Percentiles rank a stretch among this genome's conserved stretches.
These are phyloP conservation scores for Trichocladium uniseriatum DNA, from an alignment of 495 filamentous ascomycete genomes.

Conservation along the genomic window DNA sequence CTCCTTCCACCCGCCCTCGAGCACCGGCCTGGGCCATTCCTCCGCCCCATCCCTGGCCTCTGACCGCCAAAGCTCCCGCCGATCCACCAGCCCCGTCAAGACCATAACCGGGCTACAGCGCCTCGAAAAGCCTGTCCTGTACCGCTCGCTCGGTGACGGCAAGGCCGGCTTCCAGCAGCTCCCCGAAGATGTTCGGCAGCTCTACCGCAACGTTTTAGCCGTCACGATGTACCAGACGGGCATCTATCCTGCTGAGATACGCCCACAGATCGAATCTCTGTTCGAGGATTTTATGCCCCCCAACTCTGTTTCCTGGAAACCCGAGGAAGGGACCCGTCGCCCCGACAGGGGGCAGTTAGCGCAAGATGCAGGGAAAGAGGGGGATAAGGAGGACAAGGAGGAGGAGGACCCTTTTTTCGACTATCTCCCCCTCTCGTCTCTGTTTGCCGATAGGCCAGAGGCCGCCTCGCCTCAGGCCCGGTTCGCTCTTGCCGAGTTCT, in stretches of 20 bases:
- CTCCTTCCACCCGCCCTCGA: background rate
- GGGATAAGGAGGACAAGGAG: background rate
- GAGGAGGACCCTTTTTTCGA: constrained; percentile 3
- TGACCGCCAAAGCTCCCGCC: constrained; percentile 2
- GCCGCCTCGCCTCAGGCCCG: background rate
- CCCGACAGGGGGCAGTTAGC: background rate
- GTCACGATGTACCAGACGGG: constrained; percentile 1
- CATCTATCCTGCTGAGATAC: constrained; percentile 6
- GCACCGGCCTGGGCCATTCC: background rate
- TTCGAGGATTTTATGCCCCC: background rate
- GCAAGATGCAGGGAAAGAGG: too few relatives aligned
- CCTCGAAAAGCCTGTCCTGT: constrained; percentile 5
- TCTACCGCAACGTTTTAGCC: background rate
- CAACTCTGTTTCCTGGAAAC: background rate
- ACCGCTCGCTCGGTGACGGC: background rate
- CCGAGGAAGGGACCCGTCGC: background rate
- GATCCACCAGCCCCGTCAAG: constrained; percentile 7
- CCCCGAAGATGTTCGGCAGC: constrained; percentile 4
- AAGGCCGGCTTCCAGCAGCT: background rate
- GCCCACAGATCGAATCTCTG: background rate
- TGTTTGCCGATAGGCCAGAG: background rate
- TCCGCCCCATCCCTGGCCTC: background rate
- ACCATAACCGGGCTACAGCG: background rate
- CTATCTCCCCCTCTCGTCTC: constrained; percentile 4
- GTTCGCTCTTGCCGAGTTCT: constrained; percentile 3